Base-by-base conservation (phyloP, 805 yeast genomes). In the Candida golubevii region DNA sequence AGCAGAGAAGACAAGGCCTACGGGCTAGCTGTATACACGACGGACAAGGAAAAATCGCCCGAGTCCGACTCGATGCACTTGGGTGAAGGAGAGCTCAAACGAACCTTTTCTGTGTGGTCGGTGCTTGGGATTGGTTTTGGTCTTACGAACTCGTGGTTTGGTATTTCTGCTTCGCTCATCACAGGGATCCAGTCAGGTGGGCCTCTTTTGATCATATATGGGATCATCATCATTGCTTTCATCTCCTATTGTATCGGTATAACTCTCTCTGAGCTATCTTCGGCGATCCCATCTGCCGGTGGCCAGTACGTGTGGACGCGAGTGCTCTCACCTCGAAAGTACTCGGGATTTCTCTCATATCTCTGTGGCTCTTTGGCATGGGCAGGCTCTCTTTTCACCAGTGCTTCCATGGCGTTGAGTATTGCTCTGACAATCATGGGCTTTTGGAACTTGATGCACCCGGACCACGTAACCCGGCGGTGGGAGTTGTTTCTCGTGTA, bases 301-400 rank as follows among this genome's bases (percentile, higher is more conserved):
- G 74, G 73, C 45, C 75, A 68, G 55, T 68, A 69, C 48, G 68
- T 63, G 39, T 69, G 74, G 74, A 62, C 73, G 7, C 54, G 69
- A 33, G 67, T 61, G 6, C 57, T 69, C 44, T 66, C 73, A 13
- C 74, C 74, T 2, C 55, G 61, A 39, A 66, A 61, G 48, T 59
- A 67, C 55, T 60, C 71, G 10, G 51, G 65, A 10, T 66, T 69
- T 44, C 59, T 62, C 50, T 70, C 72, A 7, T 69, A 66, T 51
- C 51, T 66, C 41, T 66, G 71, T 46, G 75, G 74, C 6, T 57
- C 68, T 3, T 58, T 69, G 44, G 66, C 70, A 1, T 69, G 71
- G 71, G 70, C 68, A n/a, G 74, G 75, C 18, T 58, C 73, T 8
- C 49, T 69, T 39, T 69, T 69, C 57, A 69, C 72, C 26, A 53